Percentiles rank a stretch among this genome's conserved stretches.
phyloP scores from a whole-genome alignment of 2,329 filamentous ascomycete genomes.

The Aspergillus hiratsukae region DNA sequence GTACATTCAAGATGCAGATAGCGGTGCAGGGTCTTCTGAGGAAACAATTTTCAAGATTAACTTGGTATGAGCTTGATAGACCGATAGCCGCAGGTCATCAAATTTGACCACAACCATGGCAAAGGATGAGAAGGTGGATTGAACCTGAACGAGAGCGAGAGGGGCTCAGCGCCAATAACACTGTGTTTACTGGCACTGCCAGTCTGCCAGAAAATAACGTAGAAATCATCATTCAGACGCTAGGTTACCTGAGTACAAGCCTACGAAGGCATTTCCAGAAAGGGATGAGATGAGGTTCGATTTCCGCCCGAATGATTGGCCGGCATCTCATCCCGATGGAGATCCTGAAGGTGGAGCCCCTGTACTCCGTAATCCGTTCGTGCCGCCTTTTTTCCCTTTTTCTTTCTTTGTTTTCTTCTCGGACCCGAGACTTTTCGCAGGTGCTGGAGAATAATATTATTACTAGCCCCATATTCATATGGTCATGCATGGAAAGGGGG shows the following conservation, averaged over 20 bases:
- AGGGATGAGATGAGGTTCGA: slow-evolving; percentile 11
- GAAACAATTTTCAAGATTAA: background rate
- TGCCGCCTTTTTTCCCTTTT: too few species aligned
- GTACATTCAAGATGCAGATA: background rate
- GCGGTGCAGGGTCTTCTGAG: background rate
- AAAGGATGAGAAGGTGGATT: background rate
- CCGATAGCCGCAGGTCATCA: background rate
- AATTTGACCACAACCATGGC: background rate
- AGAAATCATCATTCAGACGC: background rate
- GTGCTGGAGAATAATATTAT: too few species aligned
- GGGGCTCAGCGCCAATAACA: too few species aligned
- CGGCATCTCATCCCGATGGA: slow-evolving; percentile 18
- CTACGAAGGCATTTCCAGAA: slow-evolving; percentile 4
- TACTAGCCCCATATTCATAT: too few species aligned
- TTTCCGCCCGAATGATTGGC: slow-evolving; percentile 17
- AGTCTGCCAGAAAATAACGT: background rate
- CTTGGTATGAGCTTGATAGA: background rate
- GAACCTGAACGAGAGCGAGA: background rate
- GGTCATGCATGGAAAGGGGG: too few species aligned
- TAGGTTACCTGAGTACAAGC: background rate
- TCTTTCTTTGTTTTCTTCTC: too few species aligned
- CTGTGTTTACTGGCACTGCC: too few species aligned
- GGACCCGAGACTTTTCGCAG: too few species aligned
- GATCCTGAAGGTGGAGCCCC: background rate
- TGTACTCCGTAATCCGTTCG: background rate